These are phyloP conservation scores for Selaginella moellendorffii DNA, from an alignment of 75 land plant species.

Conservation along the genomic window DNA sequence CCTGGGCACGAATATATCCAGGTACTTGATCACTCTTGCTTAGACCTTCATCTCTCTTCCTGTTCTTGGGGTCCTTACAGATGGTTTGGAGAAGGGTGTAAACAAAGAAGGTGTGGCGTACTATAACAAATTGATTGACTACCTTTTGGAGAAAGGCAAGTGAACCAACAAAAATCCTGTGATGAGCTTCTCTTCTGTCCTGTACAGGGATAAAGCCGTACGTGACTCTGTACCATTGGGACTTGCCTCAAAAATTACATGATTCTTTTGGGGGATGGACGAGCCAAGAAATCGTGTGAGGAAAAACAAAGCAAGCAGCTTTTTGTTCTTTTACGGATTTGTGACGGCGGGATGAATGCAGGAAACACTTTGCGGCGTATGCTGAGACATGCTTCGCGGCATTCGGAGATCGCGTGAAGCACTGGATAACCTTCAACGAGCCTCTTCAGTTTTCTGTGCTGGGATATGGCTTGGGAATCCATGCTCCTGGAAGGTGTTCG, in stretches of 20 bases:
- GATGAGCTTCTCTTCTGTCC: neutral
- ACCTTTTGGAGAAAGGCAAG: constrained; percentile 3
- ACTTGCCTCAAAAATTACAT: neutral
- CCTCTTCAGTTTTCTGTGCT: constrained; percentile 68
- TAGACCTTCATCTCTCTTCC: neutral
- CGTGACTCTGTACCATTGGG: constrained; percentile 5
- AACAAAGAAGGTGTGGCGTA: constrained; percentile 2
- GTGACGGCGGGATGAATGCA: constrained; percentile 14
- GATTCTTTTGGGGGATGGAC: constrained; percentile 7
- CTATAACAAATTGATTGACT: constrained; percentile 1
- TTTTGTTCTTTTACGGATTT: neutral
- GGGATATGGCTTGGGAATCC: constrained; percentile 48
- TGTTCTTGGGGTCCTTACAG: constrained; percentile 1
- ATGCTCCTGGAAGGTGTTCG: constrained; percentile 67
- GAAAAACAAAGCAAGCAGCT: neutral
- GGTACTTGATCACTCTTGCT: neutral
- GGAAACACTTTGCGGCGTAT: constrained; percentile 48
- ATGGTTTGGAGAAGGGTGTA: constrained; percentile 6
- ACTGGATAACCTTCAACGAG: constrained; percentile 75
- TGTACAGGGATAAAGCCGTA: neutral
- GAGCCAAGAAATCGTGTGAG: constrained; percentile 5
- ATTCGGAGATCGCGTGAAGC: constrained; percentile 80
- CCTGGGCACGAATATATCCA: constrained; percentile 21
- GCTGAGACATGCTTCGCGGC: constrained; percentile 64
- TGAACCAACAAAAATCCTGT: neutral